phyloP scores from a whole-genome alignment of 2,329 filamentous ascomycete species.

The Corynespora cassiicola region DNA sequence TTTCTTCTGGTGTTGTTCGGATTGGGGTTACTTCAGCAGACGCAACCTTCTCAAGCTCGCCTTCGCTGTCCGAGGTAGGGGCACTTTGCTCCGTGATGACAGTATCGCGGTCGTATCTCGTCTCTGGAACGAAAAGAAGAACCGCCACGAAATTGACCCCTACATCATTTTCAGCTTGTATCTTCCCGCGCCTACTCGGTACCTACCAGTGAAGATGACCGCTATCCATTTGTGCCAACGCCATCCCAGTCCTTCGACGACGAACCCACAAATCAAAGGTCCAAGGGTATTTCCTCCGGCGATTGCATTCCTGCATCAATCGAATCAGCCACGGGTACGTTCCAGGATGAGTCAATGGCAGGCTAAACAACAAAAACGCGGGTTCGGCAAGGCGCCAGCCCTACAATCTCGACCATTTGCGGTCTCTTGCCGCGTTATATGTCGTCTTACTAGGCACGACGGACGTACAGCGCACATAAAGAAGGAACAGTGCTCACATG shows the following conservation, averaged over 20 bases:
- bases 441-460: too few species aligned
- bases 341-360: too few species aligned
- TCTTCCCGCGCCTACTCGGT: too few species aligned
- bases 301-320: constrained; percentile 42
- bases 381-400: too few species aligned
- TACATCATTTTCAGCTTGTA: too few species aligned
- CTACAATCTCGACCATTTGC: too few species aligned
- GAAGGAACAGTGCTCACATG: constrained; percentile 26
- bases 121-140: constrained; percentile 47
- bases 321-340: too few species aligned
- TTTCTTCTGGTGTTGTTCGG: constrained; percentile 2
- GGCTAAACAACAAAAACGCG: too few species aligned
- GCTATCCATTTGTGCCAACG: constrained; percentile 48
- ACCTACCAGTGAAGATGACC: constrained; percentile 20
- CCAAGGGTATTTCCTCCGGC: constrained; percentile 48
- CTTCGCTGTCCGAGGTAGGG: constrained; percentile 11
- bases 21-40: constrained; percentile 10
- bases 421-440: too few species aligned
- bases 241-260: constrained; percentile 44
- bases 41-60: constrained; percentile 15
- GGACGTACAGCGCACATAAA: too few species aligned
- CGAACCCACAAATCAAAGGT: constrained; percentile 48
- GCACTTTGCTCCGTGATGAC: background rate
- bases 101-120: constrained; percentile 39
- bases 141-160: constrained; percentile 44